phyloP scores from a whole-genome alignment of 768 basidiomycete genomes.

The Rhizopogon roseolus region DNA sequence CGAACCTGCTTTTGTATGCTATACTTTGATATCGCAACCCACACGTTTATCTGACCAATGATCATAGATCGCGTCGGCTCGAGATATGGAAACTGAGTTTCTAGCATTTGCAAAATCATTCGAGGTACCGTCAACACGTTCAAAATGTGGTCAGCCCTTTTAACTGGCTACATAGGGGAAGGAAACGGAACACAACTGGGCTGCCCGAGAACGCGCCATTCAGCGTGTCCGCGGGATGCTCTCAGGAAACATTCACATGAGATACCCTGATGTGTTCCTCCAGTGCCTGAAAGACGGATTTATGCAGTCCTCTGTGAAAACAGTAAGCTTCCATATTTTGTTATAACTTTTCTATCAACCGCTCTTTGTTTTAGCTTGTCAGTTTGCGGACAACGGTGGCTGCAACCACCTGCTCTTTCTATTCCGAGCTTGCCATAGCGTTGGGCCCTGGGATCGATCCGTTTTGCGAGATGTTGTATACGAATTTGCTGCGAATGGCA shows the following conservation, averaged over 20 bases:
- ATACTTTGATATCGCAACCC: not conserved
- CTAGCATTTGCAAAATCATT: constrained; percentile 73
- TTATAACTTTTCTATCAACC: not conserved
- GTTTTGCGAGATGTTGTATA: constrained; percentile 70
- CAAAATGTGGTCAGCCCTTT: not conserved
- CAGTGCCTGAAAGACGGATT: constrained; percentile 71
- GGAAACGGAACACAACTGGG: constrained; percentile 97
- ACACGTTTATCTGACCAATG: constrained; percentile 1
- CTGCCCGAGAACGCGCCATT: constrained; percentile 70
- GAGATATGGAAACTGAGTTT: constrained; percentile 87
- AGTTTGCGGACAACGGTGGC: constrained; percentile 92
- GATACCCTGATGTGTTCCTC: constrained; percentile 73
- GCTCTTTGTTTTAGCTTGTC: constrained; percentile 47
- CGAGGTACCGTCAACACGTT: constrained; percentile 46
- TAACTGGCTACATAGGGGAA: constrained; percentile 58
- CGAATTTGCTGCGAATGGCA: constrained; percentile 80
- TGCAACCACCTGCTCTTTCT: constrained; percentile 70
- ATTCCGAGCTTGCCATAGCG: constrained; percentile 63
- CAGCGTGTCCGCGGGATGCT: constrained; percentile 84
- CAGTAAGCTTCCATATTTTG: constrained; percentile 45
- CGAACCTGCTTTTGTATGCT: constrained; percentile 65
- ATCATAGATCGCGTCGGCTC: constrained; percentile 71
- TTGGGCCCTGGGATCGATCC: constrained; percentile 72
- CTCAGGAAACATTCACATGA: constrained; percentile 73
- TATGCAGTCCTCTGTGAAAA: constrained; percentile 79